Base-by-base conservation (phyloP, 208 protist genomes). In the Wallacemonas sp. region DNA sequence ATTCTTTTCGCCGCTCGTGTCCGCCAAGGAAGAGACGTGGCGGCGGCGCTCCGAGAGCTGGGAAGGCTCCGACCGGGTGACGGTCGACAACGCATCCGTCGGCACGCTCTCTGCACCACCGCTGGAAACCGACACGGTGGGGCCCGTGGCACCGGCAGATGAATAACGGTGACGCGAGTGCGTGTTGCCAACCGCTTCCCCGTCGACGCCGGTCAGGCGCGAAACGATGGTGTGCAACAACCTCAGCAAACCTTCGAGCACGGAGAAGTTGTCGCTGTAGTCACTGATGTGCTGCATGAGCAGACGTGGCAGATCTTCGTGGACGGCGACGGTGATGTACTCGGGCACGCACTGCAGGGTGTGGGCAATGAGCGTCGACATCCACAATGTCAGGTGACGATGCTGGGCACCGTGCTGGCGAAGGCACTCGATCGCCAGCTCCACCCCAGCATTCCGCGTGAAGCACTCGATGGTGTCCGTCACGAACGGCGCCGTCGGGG, bases 381-480 rank as follows among this genome's bases (percentile, higher is more conserved):
- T 42, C 82, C 82, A 89, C 24, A 53, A 60, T 9, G 76, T 64
- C 12, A 89, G 65, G 67, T 81, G 59, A 54, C 62, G 54, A 61
- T 72, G 60, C 21, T 69, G 57, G 19, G 39, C 60, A 0, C 55
- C 21, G 73, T 93, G 83, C 41, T 77, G 52, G 26, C 79, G 71
- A 57, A 94, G 61, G 21, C 74, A 63, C 37, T 81, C 75, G 36
- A 82, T 71, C 24, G 84, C 71, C 26, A 91, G 66, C 66, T 85
- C 76, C 33, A 90, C 63, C 5, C 78, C 80, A 64, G 75, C 68
- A 46, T 67, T 68, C 13, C 61, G 67, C 34, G 77, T 45, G 46
- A 94, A 78, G 1, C 73, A 13, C 15, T 83, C 71, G 12, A 81
- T 63, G 4, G 78, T 74, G 8, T 73, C 65, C 41, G 46, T 44